Conservation (phyloP, 2,329 filamentous ascomycete genomes). For the Macrophomina tecta region DNA sequence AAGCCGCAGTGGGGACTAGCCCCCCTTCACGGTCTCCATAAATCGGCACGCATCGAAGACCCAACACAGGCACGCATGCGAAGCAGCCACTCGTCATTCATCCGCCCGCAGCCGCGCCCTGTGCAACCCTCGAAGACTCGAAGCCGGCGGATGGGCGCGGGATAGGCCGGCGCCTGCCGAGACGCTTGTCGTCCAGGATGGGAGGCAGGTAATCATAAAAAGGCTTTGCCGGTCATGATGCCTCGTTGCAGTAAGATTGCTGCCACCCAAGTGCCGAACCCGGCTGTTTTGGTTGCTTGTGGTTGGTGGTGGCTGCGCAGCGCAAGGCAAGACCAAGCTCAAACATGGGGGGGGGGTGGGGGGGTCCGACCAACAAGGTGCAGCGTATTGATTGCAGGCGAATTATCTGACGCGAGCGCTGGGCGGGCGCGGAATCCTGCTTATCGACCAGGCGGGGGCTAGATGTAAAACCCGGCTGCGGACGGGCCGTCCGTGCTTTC, state of each 20-base stretch:
- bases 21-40: slow-evolving; percentile 1
- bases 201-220: neutral
- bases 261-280: neutral
- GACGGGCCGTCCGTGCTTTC: neutral
- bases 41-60: slow-evolving; percentile 4
- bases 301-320: slow-evolving; percentile 8
- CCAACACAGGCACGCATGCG: neutral
- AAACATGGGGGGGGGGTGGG: neutral
- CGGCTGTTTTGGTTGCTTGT: neutral
- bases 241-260: slow-evolving; percentile 14
- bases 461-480: slow-evolving; percentile 18
- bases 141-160: slow-evolving; percentile 8
- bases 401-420: slow-evolving; percentile 14
- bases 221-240: neutral
- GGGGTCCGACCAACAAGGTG: neutral
- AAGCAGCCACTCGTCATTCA: neutral
- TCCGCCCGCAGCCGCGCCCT: slow-evolving; percentile 18
- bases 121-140: neutral
- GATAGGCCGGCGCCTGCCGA: slow-evolving; percentile 22
- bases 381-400: neutral
- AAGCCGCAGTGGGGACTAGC: slow-evolving; percentile 15
- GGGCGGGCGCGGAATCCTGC: neutral
- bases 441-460: slow-evolving; percentile 17
- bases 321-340: neutral
- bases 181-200: neutral